phyloP scores from a whole-genome alignment of 371 early-diverging fungal species.

The Haplosporangium sp. region DNA sequence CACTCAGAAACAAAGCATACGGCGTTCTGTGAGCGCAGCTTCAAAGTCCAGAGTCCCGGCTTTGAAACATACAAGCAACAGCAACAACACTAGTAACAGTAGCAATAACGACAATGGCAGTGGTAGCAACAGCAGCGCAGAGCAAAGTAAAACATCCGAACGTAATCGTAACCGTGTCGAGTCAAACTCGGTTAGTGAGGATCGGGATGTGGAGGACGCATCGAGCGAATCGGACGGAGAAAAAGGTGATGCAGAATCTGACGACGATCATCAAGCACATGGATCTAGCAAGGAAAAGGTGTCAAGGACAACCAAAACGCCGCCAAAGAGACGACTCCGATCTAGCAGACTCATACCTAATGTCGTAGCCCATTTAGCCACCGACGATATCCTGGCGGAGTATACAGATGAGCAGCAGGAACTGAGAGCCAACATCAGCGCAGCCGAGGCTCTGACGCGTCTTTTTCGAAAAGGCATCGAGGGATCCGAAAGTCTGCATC shows the following conservation, averaged over 20 bases:
- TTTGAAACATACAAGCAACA: not conserved
- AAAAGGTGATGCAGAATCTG: conserved; percentile 30
- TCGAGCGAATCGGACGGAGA: conserved; percentile 30
- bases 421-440: conserved; percentile 25
- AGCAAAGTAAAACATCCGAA: not conserved
- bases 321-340: conserved; percentile 32
- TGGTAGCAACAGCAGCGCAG: conserved; percentile 1
- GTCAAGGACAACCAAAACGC: conserved; percentile 8
- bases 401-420: conserved; percentile 28
- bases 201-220: conserved; percentile 15
- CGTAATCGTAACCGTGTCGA: conserved; percentile 1
- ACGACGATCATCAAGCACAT: conserved; percentile 18
- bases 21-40: conserved; percentile 3
- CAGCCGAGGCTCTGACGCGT: conserved; percentile 34
- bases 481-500: conserved; percentile 34
- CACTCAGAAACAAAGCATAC: conserved; percentile 6
- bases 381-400: conserved; percentile 27
- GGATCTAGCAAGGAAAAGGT: conserved; percentile 16
- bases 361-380: conserved; percentile 22
- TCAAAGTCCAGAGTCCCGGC: no score
- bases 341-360: conserved; percentile 31
- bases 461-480: conserved; percentile 33
- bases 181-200: conserved; percentile 12
- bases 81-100: not conserved
- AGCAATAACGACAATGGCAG: conserved; percentile 13